Evolutionary conservation across 495 filamentous ascomycete species (phyloP).

Genomic region (Parathielavia hyrcaniae): DNA sequence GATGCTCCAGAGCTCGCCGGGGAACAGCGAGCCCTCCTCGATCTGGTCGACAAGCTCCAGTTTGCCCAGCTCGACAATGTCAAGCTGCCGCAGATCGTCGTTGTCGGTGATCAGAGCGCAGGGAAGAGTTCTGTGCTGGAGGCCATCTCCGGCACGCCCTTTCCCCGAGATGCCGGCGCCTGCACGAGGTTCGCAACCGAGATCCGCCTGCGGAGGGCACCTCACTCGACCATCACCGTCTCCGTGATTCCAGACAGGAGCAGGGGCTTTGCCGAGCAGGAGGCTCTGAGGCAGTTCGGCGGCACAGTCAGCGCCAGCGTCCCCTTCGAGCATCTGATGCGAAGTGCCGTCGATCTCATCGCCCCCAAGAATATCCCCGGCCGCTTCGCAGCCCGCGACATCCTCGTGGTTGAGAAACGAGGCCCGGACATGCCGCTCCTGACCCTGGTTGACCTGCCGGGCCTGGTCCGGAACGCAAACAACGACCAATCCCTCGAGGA

Average conservation of each 20-base stretch:
- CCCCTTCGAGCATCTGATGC: conserved; percentile 35
- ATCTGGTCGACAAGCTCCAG: conserved; percentile 39
- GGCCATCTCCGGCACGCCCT: conserved; percentile 63
- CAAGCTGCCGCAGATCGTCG: conserved; percentile 62
- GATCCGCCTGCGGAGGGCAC: conserved; percentile 42
- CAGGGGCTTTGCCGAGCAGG: conserved; percentile 32
- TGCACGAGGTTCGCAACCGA: conserved; percentile 69
- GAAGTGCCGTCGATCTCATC: conserved; percentile 34
- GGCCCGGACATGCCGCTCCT: conserved; percentile 50
- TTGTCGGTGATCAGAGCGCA: conserved; percentile 66
- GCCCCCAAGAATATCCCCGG: conserved; percentile 36
- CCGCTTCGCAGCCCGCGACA: conserved; percentile 40
- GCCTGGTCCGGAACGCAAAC: conserved; percentile 45
- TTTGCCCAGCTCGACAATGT: conserved; percentile 40
- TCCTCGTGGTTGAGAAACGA: conserved; percentile 48
- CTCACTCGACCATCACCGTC: conserved; percentile 40
- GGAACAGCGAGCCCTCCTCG: conserved; percentile 35
- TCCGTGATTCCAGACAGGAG: conserved; percentile 48
- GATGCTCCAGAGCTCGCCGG: conserved; percentile 34
- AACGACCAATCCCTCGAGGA: conserved; percentile 43
- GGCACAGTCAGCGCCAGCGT: conserved; percentile 27
- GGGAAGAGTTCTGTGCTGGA: conserved; percentile 73
- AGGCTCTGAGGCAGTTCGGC: conserved; percentile 43
- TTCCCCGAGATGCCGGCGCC: conserved; percentile 56
- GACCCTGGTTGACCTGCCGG: conserved; percentile 53